Evolutionary conservation across 1,284 basidiomycete species (phyloP).

Genomic region (Cystobasidium sp.): DNA sequence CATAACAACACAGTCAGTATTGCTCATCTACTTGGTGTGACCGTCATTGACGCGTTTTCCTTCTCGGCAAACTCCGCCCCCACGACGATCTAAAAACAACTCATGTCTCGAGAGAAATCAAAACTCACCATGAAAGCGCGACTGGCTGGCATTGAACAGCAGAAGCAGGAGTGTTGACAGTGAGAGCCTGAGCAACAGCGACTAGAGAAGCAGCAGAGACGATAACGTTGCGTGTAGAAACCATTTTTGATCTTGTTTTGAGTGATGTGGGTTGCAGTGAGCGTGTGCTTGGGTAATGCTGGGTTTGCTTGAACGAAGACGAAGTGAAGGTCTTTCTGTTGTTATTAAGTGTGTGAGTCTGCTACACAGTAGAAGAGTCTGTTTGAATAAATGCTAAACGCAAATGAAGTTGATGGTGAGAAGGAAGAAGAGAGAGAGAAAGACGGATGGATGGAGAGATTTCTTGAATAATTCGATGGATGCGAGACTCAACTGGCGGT

Average conservation of each 20-base stretch:
- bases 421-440: background rate
- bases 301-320: background rate
- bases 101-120: background rate
- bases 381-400: background rate
- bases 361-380: conserved; percentile 1
- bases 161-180: conserved; percentile 40
- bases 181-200: conserved; percentile 29
- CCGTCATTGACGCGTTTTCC: background rate
- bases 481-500: background rate
- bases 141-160: conserved; percentile 43
- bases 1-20: background rate
- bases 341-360: background rate
- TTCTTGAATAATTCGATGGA: background rate
- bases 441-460: background rate
- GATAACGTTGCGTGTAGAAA: conserved; percentile 26
- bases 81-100: background rate
- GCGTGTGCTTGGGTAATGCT: conserved; percentile 3
- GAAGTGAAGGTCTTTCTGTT: background rate
- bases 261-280: conserved; percentile 6
- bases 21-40: background rate
- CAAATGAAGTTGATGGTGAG: background rate
- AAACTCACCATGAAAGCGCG: conserved; percentile 35
- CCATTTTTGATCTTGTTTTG: conserved; percentile 22
- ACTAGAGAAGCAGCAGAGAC: conserved; percentile 37
- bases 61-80: background rate